Percentiles rank a stretch among this genome's conserved stretches.
phyloP scores from a whole-genome alignment of 73 alveolate genomes.

The Stentor coeruleus region DNA sequence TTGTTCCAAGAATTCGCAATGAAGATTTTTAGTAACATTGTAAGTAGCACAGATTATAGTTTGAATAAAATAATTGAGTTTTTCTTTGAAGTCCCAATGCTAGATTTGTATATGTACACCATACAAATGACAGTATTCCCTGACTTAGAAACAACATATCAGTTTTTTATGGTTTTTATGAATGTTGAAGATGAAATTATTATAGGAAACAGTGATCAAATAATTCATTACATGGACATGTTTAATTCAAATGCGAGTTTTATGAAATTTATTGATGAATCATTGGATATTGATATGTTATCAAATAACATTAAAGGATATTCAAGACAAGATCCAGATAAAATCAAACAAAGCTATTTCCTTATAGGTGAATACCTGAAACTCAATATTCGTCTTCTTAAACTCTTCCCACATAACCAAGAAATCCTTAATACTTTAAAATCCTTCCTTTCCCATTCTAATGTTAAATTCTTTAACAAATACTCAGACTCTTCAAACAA shows the following conservation, averaged over 20 bases:
- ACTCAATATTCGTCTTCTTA: not conserved
- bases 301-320: too few relatives aligned
- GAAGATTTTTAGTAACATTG: not conserved
- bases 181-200: too few relatives aligned
- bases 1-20: not conserved
- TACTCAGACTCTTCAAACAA: not conserved
- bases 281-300: too few relatives aligned
- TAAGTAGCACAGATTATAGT: not conserved
- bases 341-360: too few relatives aligned
- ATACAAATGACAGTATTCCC: not conserved
- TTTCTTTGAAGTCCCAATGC: not conserved
- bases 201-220: too few relatives aligned
- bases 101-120: not conserved
- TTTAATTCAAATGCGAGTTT: too few relatives aligned
- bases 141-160: not conserved
- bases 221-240: too few relatives aligned
- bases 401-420: too few relatives aligned
- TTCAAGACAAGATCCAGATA: not conserved
- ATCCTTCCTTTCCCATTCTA: not conserved
- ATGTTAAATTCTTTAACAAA: not conserved
- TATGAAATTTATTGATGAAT: too few relatives aligned
- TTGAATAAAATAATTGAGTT: not conserved
- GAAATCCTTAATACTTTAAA: not conserved
- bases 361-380: not conserved
- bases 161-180: too few relatives aligned